phyloP scores from a whole-genome alignment of 306 rosid species.

The Acacia melanoxylon region DNA sequence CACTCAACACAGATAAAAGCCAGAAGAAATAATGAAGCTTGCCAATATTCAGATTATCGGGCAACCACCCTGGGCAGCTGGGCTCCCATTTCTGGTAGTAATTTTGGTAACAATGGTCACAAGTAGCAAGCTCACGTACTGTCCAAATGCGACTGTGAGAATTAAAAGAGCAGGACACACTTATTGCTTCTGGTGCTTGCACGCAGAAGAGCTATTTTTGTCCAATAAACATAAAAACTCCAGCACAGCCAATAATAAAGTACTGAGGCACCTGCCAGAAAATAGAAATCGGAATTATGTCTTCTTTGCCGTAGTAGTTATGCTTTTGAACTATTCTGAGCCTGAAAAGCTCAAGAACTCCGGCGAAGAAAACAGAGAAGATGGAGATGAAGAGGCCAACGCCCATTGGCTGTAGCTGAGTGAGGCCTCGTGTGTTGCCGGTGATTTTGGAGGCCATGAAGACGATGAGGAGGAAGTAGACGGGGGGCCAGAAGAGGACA shows the following conservation, averaged over 20 bases:
- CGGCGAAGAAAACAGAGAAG: slow-evolving; percentile 71
- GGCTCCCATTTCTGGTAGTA: slow-evolving; percentile 56
- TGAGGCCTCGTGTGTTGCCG: slow-evolving; percentile 67
- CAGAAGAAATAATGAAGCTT: slow-evolving; percentile 82
- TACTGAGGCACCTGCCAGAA: slow-evolving; percentile 96
- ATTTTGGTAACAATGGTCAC: slow-evolving; percentile 65
- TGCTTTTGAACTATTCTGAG: slow-evolving; percentile 52
- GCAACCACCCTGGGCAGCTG: slow-evolving; percentile 85
- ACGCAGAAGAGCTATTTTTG: slow-evolving; percentile 80
- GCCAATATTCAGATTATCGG: slow-evolving; percentile 74
- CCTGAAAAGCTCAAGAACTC: slow-evolving; percentile 62
- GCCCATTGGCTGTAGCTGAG: slow-evolving; percentile 91
- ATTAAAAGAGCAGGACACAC: slow-evolving; percentile 78
- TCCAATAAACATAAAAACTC: slow-evolving; percentile 73
- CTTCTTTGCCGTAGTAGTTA: slow-evolving; percentile 46
- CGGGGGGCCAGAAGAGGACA: slow-evolving; percentile 85
- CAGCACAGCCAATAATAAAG: slow-evolving; percentile 77
- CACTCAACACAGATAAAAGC: slow-evolving; percentile 66
- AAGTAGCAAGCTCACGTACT: slow-evolving; percentile 79
- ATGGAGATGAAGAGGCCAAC: slow-evolving; percentile 73
- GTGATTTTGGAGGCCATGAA: slow-evolving; percentile 54
- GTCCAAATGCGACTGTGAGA: slow-evolving; percentile 68
- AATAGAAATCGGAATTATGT: slow-evolving; percentile 62
- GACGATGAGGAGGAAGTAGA: slow-evolving; percentile 71
- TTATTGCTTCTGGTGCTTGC: slow-evolving; percentile 90